Base-by-base conservation (phyloP, 768 basidiomycete genomes). In the Xerocomellus intermedius region DNA sequence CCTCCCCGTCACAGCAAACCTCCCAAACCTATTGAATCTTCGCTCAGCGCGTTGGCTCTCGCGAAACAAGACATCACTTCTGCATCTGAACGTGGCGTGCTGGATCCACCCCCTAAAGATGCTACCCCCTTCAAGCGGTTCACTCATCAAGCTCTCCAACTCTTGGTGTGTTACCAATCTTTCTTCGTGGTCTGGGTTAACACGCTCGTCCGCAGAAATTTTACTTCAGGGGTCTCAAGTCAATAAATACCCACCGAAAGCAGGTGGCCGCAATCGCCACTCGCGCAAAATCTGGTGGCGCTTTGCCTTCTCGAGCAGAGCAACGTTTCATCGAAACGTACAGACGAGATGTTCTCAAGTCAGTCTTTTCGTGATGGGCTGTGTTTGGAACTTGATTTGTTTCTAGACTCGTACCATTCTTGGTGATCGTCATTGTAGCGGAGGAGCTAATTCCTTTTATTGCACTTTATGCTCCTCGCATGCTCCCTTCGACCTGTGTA, bases 401-500 rank as follows among this genome's bases (percentile, higher is more conserved):
- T 42, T 47, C 39, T 52, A 64, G 90, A 73, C 79, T 94, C 37
- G 73, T 92, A 4, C 92, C 92, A 0, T 94, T 94, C 73, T 65
- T 91, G 9, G 61, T 89, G 61, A 82, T 92, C 55, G 79, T 91
- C 28, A 67, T 90, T 26, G 68, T 93, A 14, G 74, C 91, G 1
- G 92, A 94, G 69, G 92, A 94, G 70, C 67, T 88, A 33, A 82
- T 94, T 52, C 92, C 92, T 14, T 78, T 94, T 57, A 82, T 93
- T 57, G 90, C 90, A 26, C 82, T 94, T 56, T 94, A 90, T 64
- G 85, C 82, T n/a, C 92, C 92, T 2, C 82, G 81, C 65, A 79
- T 91, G 75, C 82, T 94, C 26, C 92, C 92, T 1, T 93, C 91
- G 3, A 94, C 92, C 0, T 93, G 91, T 65, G 79, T 94, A 51